phyloP scores from a whole-genome alignment of 768 basidiomycete genomes.

The Chiua virens region DNA sequence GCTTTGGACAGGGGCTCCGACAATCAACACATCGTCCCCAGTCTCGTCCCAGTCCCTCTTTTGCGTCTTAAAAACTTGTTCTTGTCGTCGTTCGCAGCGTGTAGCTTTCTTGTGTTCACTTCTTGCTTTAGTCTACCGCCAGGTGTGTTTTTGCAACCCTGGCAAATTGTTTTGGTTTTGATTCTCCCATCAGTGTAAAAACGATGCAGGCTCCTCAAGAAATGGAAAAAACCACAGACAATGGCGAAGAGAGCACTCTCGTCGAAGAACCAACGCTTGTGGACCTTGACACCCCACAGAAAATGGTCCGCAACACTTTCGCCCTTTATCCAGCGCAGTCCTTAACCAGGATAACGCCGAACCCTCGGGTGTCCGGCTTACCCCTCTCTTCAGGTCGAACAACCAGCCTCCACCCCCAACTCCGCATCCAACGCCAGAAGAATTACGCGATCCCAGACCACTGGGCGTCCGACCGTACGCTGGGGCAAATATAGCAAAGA shows the following conservation, averaged over 20 bases:
- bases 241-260: slow-evolving; percentile 1
- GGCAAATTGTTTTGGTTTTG: slow-evolving; percentile 2
- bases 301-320: slow-evolving; percentile 32
- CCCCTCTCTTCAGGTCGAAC: slow-evolving; percentile 26
- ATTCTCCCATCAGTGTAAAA: slow-evolving; percentile 35
- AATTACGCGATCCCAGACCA: slow-evolving; percentile 36
- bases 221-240: slow-evolving; percentile 19
- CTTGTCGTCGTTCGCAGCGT: slow-evolving; percentile 7
- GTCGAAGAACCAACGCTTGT: slow-evolving; percentile 25
- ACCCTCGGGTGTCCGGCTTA: slow-evolving; percentile 23
- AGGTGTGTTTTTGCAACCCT: slow-evolving; percentile 13
- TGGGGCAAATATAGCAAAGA: slow-evolving; percentile 35
- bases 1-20: slow-evolving; percentile 38
- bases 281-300: slow-evolving; percentile 22
- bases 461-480: slow-evolving; percentile 33
- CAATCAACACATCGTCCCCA: slow-evolving; percentile 33
- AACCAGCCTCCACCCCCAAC: slow-evolving; percentile 21
- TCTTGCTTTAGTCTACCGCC: background rate
- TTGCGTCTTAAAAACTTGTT: slow-evolving; percentile 15
- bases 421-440: slow-evolving; percentile 23
- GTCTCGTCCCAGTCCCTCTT: slow-evolving; percentile 10
- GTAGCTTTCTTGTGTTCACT: background rate
- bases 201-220: slow-evolving; percentile 31
- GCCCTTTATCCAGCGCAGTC: slow-evolving; percentile 28
- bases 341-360: slow-evolving; percentile 30